Conservation (phyloP, 2,329 filamentous ascomycete genomes). For the Nannizziopsis barbatae region DNA sequence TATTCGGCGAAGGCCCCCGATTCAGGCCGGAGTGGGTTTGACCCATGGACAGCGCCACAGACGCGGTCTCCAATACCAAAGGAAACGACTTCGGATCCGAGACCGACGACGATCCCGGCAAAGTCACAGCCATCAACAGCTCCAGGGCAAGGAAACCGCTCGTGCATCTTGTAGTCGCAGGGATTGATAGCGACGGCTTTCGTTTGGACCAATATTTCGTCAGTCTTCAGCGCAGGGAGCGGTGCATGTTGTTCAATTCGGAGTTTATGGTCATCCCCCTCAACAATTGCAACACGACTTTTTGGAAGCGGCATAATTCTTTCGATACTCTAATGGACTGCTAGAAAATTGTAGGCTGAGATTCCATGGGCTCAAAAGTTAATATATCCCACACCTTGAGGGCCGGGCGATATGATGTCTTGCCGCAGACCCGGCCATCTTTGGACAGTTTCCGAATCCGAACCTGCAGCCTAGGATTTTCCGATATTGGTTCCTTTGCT, state of each 20-base stretch:
- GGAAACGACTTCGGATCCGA: constrained; percentile 5
- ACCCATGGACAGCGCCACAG: constrained; percentile 25
- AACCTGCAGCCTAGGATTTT: no score
- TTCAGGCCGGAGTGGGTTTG: constrained; percentile 21
- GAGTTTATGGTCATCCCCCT: background rate
- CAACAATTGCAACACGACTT: constrained; percentile 1
- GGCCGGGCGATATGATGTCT: no score
- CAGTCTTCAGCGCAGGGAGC: constrained; percentile 1
- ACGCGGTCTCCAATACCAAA: constrained; percentile 26
- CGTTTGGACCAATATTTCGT: constrained; percentile 14
- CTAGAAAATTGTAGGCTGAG: background rate
- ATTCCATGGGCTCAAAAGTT: background rate
- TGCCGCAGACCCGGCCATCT: no score
- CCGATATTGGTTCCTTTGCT: no score
- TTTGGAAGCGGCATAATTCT: background rate
- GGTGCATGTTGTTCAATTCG: background rate
- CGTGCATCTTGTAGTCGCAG: constrained; percentile 20
- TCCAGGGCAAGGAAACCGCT: constrained; percentile 15
- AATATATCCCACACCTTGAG: no score
- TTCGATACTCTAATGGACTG: background rate
- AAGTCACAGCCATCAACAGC: constrained; percentile 14
- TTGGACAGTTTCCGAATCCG: no score
- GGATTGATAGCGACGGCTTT: constrained; percentile 20
- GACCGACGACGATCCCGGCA: constrained; percentile 12
- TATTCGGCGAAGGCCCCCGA: constrained; percentile 32